Evolutionary conservation across 805 yeast genomes (phyloP).

Genomic region (Yarrowia sp.): DNA sequence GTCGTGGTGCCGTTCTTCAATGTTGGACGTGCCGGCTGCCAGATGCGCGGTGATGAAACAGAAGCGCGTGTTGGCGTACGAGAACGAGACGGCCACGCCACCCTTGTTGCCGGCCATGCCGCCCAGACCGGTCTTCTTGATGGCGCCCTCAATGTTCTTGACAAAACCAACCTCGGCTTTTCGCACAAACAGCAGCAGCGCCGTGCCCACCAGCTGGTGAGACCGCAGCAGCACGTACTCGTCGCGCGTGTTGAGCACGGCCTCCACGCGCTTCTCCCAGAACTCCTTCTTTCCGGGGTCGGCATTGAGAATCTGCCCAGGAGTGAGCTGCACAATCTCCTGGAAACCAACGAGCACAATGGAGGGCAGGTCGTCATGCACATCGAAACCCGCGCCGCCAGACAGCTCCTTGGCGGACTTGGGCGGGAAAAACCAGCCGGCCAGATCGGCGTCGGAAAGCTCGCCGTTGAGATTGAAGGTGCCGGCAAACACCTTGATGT

Average conservation of each 20-base stretch:
- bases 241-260: conserved; percentile 65
- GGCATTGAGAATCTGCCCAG: conserved; percentile 86
- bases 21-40: conserved; percentile 88
- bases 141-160: conserved; percentile 90
- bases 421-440: conserved; percentile 82
- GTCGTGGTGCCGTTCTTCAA: conserved; percentile 86
- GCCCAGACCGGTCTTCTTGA: conserved; percentile 93
- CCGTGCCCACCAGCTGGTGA: conserved; percentile 90
- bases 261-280: conserved; percentile 76
- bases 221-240: conserved; percentile 74
- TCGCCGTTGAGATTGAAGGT: conserved; percentile 89
- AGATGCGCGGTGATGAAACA: conserved; percentile 89
- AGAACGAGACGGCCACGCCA: conserved; percentile 89
- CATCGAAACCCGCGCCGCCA: conserved; percentile 39
- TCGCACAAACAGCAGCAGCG: conserved; percentile 73
- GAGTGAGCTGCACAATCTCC: conserved; percentile 91
- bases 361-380: conserved; percentile 58
- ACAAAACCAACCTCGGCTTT: conserved; percentile 64
- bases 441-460: conserved; percentile 62
- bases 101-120: conserved; percentile 98
- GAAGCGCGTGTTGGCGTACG: conserved; percentile 78
- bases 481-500: conserved; percentile 75
- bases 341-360: conserved; percentile 90
- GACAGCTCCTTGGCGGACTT: conserved; percentile 41
- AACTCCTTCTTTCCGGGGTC: conserved; percentile 77